These are phyloP conservation scores for Diplogelasinospora grovesii DNA, from an alignment of 495 filamentous ascomycete genomes.

Conservation along the genomic window DNA sequence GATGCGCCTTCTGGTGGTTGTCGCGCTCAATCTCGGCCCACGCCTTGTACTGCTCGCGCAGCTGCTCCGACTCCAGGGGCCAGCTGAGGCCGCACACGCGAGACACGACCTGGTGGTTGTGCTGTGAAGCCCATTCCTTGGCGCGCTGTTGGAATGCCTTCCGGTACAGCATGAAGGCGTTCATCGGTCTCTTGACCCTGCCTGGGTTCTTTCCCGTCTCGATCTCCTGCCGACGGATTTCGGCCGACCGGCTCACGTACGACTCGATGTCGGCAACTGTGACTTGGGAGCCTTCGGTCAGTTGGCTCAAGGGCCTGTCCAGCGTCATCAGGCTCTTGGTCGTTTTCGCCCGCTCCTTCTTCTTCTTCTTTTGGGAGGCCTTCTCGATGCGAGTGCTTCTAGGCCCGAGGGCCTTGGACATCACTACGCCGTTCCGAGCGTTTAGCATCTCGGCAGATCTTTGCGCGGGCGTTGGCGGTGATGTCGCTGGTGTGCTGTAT, in stretches of 20 bases:
- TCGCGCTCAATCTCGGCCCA: conserved; percentile 75
- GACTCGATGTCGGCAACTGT: conserved; percentile 72
- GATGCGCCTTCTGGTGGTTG: conserved; percentile 82
- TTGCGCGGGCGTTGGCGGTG: conserved; percentile 40
- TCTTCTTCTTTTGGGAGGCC: conserved; percentile 32
- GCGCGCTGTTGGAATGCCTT: conserved; percentile 85
- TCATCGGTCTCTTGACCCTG: conserved; percentile 89
- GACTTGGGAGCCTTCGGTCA: conserved; percentile 58
- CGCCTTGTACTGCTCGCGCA: conserved; percentile 73
- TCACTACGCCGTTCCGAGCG: conserved; percentile 39
- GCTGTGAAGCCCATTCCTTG: conserved; percentile 74
- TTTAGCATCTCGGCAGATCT: conserved; percentile 27
- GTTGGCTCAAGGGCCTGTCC: conserved; percentile 64
- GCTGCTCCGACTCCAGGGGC: conserved; percentile 64
- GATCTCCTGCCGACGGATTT: conserved; percentile 60
- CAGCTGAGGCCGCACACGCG: conserved; percentile 77
- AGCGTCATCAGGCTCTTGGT: conserved; percentile 47
- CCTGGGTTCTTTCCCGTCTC: conserved; percentile 60
- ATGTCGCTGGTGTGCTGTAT: conserved; percentile 47
- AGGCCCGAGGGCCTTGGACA: conserved; percentile 15
- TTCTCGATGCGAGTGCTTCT: conserved; percentile 29
- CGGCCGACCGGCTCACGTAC: conserved; percentile 67
- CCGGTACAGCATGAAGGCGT: conserved; percentile 97
- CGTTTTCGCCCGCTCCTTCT: conserved; percentile 48
- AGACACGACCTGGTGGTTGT: conserved; percentile 93